phyloP scores from a whole-genome alignment of 306 rosid species.

The Rosa persica region DNA sequence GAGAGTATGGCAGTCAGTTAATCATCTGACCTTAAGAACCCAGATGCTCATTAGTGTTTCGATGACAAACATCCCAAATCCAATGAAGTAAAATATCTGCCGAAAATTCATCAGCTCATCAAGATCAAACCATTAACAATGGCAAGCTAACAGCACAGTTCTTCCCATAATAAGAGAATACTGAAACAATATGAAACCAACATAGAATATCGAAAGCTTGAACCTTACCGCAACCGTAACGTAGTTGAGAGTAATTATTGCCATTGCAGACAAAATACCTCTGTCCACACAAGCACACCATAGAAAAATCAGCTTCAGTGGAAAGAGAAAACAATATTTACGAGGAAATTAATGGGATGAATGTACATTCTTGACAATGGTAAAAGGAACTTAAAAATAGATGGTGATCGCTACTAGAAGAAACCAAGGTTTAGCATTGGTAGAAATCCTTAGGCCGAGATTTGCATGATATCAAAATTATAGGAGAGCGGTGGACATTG shows the following conservation, averaged over 20 bases:
- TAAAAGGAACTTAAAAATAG: not conserved
- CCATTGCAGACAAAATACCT: conserved; percentile 82
- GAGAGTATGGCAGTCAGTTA: conserved; percentile 1
- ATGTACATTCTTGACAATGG: not conserved
- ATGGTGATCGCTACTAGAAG: not conserved
- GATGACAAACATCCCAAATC: conserved; percentile 60
- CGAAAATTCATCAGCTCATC: conserved; percentile 20
- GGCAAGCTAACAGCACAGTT: not conserved
- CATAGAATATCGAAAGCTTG: conserved; percentile 7
- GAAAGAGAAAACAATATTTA: not conserved
- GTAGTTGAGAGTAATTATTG: conserved; percentile 32
- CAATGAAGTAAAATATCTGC: conserved; percentile 88
- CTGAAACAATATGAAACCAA: conserved; percentile 13
- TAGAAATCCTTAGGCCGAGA: not conserved
- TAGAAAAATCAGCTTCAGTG: conserved; percentile 33
- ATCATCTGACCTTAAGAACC: conserved; percentile 84
- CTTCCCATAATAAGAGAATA: not conserved
- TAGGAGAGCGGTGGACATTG: not conserved
- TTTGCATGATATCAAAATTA: not conserved
- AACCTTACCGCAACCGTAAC: conserved; percentile 63
- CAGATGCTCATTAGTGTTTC: conserved; percentile 85
- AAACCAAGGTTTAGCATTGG: not conserved
- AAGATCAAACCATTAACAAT: conserved; percentile 17
- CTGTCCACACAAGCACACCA: conserved; percentile 51
- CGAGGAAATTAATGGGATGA: not conserved